A percentile compares a stretch with the other conserved stretches of the same genome.
Evolutionary conservation across 345 rosid species (phyloP).

Genomic region (Hirschfeldia incana): DNA sequence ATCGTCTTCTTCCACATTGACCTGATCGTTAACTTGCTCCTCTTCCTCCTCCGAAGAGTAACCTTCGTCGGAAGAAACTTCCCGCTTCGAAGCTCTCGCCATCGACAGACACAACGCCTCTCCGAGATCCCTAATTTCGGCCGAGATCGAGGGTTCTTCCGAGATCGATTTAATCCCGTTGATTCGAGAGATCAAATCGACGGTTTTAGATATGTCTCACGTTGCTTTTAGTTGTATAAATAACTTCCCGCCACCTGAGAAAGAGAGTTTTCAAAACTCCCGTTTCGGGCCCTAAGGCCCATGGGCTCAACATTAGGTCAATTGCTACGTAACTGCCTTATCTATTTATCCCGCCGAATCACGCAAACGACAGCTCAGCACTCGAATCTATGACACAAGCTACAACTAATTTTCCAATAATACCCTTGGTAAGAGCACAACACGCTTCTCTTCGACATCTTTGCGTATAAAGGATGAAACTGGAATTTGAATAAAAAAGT

Average conservation of each 20-base stretch:
- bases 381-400: slow-evolving; percentile 17
- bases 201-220: slow-evolving; percentile 26
- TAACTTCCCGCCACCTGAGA: slow-evolving; percentile 29
- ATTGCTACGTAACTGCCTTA: slow-evolving; percentile 11
- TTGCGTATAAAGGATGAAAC: slow-evolving; percentile 24
- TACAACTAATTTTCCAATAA: slow-evolving; percentile 6
- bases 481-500: not conserved
- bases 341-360: slow-evolving; percentile 5
- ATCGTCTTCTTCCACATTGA: slow-evolving; percentile 76
- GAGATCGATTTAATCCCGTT: slow-evolving; percentile 34
- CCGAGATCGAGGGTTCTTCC: slow-evolving; percentile 48
- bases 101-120: slow-evolving; percentile 39
- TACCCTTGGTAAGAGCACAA: slow-evolving; percentile 10
- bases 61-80: slow-evolving; percentile 69
- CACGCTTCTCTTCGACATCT: not conserved
- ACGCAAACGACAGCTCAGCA: slow-evolving; percentile 34
- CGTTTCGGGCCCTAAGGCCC: slow-evolving; percentile 22
- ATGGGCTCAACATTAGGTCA: not conserved
- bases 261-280: slow-evolving; percentile 14
- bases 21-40: slow-evolving; percentile 62
- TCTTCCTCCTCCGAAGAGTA: slow-evolving; percentile 28
- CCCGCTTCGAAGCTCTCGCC: slow-evolving; percentile 47
- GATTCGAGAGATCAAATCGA: slow-evolving; percentile 9
- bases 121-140: slow-evolving; percentile 11
- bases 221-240: not conserved